Evolutionary conservation across 108 stramenopile species (phyloP).

Genomic region (Nitzschia sp.): DNA sequence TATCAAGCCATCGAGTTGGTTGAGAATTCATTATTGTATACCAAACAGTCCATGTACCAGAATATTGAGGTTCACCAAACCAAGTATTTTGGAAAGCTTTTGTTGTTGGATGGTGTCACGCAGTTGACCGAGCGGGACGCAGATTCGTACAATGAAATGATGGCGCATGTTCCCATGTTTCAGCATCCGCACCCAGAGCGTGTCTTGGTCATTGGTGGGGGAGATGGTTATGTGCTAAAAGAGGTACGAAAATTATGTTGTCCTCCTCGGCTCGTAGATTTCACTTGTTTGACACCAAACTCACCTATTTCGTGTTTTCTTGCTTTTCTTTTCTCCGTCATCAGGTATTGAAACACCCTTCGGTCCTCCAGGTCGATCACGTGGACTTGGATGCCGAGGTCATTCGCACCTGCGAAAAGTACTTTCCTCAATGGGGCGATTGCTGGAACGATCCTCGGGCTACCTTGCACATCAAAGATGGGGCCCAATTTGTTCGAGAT

Average conservation of each 20-base stretch:
- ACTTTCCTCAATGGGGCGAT: conserved; percentile 66
- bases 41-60: conserved; percentile 60
- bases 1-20: conserved; percentile 45
- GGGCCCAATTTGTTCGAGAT: conserved; percentile 62
- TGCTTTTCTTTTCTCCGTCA: neutral
- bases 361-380: conserved; percentile 68
- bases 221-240: conserved; percentile 62
- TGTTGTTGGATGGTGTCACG: conserved; percentile 66
- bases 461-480: conserved; percentile 63
- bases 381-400: conserved; percentile 80
- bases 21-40: conserved; percentile 45
- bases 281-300: neutral
- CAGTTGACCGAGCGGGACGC: conserved; percentile 81
- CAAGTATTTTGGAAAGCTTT: conserved; percentile 63
- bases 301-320: neutral
- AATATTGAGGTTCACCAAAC: conserved; percentile 61
- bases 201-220: conserved; percentile 73
- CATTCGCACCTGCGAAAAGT: conserved; percentile 52
- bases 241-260: conserved; percentile 27
- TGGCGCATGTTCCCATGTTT: conserved; percentile 80
- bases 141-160: conserved; percentile 84
- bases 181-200: conserved; percentile 57
- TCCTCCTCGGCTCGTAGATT: neutral
- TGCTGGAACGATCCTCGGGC: conserved; percentile 76
- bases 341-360: conserved; percentile 51